Conservation (phyloP, 306 rosid genomes). For the Cucumis hystrix region DNA sequence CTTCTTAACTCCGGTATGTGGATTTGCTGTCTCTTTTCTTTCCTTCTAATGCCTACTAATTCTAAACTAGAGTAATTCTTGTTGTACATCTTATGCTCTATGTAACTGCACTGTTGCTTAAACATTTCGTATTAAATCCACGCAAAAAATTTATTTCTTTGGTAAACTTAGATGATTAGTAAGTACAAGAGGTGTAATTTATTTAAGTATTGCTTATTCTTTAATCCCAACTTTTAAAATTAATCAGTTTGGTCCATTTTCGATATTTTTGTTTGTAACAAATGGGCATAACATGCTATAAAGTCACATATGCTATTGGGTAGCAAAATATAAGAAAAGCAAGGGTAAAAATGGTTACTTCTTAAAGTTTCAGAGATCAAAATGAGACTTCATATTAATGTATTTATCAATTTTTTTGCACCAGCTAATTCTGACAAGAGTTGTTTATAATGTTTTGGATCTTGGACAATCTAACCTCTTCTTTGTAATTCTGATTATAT, state of each 20-base stretch:
- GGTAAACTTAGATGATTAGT: no score
- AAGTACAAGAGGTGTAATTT: neutral
- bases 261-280: neutral
- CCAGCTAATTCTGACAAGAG: no score
- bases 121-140: neutral
- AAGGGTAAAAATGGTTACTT: neutral
- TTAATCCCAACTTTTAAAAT: neutral
- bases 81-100: neutral
- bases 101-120: neutral
- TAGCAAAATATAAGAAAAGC: neutral
- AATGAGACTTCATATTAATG: neutral
- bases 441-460: no score
- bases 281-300: neutral
- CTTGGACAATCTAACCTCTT: no score
- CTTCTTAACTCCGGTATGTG: slow-evolving; percentile 63
- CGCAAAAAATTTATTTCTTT: neutral
- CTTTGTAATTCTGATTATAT: no score
- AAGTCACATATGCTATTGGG: neutral
- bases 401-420: neutral
- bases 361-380: neutral
- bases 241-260: neutral
- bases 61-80: neutral
- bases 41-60: neutral
- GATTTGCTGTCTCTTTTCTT: neutral
- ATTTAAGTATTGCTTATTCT: neutral